A percentile compares a stretch with the other conserved stretches of the same genome.
These are phyloP conservation scores for Gossypium schwendimanii DNA, from an alignment of 441 rosid species.

Conservation along the genomic window DNA sequence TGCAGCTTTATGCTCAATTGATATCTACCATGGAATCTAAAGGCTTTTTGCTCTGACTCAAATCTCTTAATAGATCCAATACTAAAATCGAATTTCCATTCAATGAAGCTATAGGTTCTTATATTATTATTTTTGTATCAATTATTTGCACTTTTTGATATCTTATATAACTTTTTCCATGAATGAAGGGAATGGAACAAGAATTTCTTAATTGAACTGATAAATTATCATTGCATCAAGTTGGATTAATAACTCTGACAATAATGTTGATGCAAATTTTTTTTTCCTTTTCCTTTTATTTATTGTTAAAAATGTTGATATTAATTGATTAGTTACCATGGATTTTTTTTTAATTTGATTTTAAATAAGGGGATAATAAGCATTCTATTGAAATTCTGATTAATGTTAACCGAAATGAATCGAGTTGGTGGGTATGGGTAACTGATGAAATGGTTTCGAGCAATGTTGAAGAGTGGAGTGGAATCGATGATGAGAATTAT, in stretches of 20 bases:
- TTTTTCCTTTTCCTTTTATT: not conserved
- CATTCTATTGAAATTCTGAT: conserved; percentile 58
- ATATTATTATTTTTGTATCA: not conserved
- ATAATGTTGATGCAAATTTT: not conserved
- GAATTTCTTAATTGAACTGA: not conserved
- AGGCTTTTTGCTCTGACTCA: conserved; percentile 48
- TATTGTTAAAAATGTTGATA: not conserved
- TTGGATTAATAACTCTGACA: not conserved
- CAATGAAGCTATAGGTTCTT: conserved; percentile 68
- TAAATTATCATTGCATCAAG: not conserved
- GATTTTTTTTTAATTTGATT: not conserved
- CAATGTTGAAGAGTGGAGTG: conserved; percentile 66
- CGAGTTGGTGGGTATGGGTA: conserved; percentile 99
- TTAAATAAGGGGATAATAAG: conserved; percentile 47
- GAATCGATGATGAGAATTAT: conserved; percentile 72
- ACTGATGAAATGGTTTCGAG: conserved; percentile 76
- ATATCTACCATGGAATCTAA: conserved; percentile 61
- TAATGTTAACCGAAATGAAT: conserved; percentile 56
- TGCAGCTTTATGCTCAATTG: conserved; percentile 56
- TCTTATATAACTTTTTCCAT: not conserved
- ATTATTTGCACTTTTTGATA: not conserved
- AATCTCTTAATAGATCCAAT: conserved; percentile 42
- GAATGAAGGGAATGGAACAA: not conserved
- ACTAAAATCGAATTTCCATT: conserved; percentile 59
- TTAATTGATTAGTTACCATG: not conserved